phyloP scores from a whole-genome alignment of 1,139 yeast genomes.

The Yamadazyma pseudoaaseri region DNA sequence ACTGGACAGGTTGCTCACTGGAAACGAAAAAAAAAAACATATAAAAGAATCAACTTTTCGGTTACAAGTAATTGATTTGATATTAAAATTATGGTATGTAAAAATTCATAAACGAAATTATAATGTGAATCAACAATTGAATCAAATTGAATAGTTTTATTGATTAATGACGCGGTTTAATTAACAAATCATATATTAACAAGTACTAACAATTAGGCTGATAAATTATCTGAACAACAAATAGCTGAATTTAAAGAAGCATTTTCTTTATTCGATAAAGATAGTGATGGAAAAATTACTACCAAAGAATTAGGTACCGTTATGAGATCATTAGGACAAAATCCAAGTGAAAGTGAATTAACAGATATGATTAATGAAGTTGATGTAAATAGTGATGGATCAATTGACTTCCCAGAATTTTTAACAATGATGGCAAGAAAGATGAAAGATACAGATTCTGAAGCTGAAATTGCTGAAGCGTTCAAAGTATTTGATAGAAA shows the following conservation, averaged over 20 bases:
- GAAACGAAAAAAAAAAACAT: not conserved
- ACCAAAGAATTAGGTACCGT: conserved; percentile 96
- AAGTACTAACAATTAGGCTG: no score
- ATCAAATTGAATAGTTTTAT: no score
- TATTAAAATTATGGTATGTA: no score
- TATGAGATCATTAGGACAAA: conserved; percentile 96
- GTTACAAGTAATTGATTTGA: no score
- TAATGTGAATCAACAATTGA: no score
- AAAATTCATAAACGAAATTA: no score
- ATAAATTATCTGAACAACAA: conserved; percentile 91
- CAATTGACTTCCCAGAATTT: conserved; percentile 87
- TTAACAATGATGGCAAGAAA: conserved; percentile 91
- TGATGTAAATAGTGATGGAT: conserved; percentile 92
- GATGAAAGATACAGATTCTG: conserved; percentile 93
- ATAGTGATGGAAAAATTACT: conserved; percentile 93
- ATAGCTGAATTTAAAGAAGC: conserved; percentile 98
- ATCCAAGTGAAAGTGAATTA: conserved; percentile 94
- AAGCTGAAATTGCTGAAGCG: conserved; percentile 96
- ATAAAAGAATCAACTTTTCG: not conserved
- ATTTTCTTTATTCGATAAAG: conserved; percentile 92
- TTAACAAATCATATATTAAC: no score
- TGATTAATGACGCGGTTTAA: no score
- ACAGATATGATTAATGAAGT: conserved; percentile 97
- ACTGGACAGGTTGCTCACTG: not conserved
- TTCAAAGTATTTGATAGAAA: conserved; percentile 92